Conservation (phyloP, 495 filamentous ascomycete species). For the Penicillium daleae region DNA sequence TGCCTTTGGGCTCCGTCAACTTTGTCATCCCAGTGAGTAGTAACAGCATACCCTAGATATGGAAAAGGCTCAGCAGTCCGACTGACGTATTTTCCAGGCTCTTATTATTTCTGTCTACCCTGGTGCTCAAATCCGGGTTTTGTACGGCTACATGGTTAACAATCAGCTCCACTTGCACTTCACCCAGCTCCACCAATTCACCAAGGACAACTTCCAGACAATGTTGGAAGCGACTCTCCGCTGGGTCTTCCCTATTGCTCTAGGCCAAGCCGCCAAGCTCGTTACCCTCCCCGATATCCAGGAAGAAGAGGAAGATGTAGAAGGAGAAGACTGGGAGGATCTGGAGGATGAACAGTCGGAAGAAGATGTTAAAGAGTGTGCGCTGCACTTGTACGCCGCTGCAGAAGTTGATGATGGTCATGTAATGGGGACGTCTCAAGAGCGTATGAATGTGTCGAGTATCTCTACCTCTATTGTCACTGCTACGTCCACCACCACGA, state of each 20-base stretch:
- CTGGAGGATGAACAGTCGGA: background rate
- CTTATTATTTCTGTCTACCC: slow-evolving; percentile 2
- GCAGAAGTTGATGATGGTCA: background rate
- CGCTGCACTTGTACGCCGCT: background rate
- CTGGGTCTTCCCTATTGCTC: background rate
- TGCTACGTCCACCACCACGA: background rate
- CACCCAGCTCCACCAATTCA: slow-evolving; percentile 1
- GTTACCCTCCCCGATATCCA: background rate
- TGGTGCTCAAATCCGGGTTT: slow-evolving; percentile 2
- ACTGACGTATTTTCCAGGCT: background rate
- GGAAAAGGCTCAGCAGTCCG: background rate
- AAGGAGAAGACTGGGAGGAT: background rate
- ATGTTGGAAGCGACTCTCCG: background rate
- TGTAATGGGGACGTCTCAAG: background rate
- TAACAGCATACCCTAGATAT: background rate
- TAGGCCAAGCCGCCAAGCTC: background rate
- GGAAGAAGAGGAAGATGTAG: background rate
- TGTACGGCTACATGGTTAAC: slow-evolving; percentile 10
- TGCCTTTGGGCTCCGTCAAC: background rate
- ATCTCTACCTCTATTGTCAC: background rate
- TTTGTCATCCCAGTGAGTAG: slow-evolving; percentile 4
- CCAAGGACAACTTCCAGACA: background rate
- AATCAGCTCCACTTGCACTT: background rate
- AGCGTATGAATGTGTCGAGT: background rate
- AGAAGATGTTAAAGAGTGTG: background rate